phyloP scores from a whole-genome alignment of 192 early-diverging fungal species.

The Coemansia sp. region DNA sequence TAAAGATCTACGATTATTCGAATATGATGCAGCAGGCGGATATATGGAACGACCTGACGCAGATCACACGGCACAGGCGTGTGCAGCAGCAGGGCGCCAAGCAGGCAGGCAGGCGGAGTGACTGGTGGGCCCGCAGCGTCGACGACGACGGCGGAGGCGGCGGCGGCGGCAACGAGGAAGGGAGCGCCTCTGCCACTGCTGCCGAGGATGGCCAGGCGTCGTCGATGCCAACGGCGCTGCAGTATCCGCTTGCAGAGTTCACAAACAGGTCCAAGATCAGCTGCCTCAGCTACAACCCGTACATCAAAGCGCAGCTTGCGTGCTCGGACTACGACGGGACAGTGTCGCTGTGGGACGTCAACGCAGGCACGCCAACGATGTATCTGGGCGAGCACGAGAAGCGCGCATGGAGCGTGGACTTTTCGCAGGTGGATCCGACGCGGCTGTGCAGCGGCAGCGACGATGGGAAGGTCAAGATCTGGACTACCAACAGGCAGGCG shows the following conservation, averaged over 20 bases:
- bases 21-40: conserved; percentile 53
- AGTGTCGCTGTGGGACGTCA: conserved; percentile 85
- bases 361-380: conserved; percentile 60
- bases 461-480: conserved; percentile 89
- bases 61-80: conserved; percentile 15
- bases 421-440: conserved; percentile 71
- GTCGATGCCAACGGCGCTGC: conserved; percentile 45
- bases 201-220: conserved; percentile 32
- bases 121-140: conserved; percentile 54
- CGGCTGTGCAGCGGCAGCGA: conserved; percentile 87
- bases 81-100: conserved; percentile 19
- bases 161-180: conserved; percentile 9
- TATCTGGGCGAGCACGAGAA: conserved; percentile 89
- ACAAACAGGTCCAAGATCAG: conserved; percentile 85
- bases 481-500: conserved; percentile 71
- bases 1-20: conserved; percentile 89
- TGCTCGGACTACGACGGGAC: conserved; percentile 92
- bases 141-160: conserved; percentile 17
- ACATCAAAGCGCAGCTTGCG: conserved; percentile 80
- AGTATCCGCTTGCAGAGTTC: conserved; percentile 83
- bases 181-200: neutral
- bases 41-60: conserved; percentile 37
- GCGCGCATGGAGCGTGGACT: conserved; percentile 92
- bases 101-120: conserved; percentile 18
- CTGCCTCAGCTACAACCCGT: conserved; percentile 87